Base-by-base conservation (phyloP, 108 stramenopile species). In the Cyclotella sp. region DNA sequence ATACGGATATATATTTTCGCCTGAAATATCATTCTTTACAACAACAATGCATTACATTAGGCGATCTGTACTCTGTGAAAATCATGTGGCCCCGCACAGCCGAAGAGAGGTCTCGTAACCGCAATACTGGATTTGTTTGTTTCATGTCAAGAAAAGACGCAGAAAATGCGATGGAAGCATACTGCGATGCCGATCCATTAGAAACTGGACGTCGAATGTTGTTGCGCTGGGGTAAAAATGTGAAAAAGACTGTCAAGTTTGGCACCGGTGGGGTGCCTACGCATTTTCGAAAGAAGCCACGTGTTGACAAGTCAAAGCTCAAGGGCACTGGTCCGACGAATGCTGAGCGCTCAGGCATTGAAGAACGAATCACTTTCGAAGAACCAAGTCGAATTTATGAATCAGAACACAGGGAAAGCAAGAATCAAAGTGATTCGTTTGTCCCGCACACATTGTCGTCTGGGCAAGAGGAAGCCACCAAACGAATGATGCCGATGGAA, bases 71-170 rank as follows among this genome's bases (percentile, higher is more conserved):
- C 85, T 91, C 89, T 41, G 87, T 96, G 61, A 96, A 96, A 72
- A 95, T 97, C 68, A 97, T 97, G 97, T 97, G 95, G 95, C 96
- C 97, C 4, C 78, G 97, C 26, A 95, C 95, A 3, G 79, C 82
- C 40, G 93, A 94, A 68, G 97, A 97, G 74, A 49, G 90, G 34
- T 73, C 79, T 4, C 87, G 97, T 34, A 88, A 93, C 64, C 79
- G 96, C 10, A 91, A 92, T 68, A 93, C 94, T 4, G 94, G 96
- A 11, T 97, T 97, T 72, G 96, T 97, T 11, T 95, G 93, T 72
- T 97, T 95, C 75, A 86, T 83, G 86, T 40, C 85, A 71, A 87
- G 96, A 13, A 69, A 71, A 51, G 96, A 96, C 72, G 95, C 97
- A 19, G 90, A 96, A 80, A 91, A 89, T 58, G 97, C 97, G 10